These are phyloP conservation scores for Candida palmyrensis DNA, from an alignment of 805 yeast species.

Conservation along the genomic window DNA sequence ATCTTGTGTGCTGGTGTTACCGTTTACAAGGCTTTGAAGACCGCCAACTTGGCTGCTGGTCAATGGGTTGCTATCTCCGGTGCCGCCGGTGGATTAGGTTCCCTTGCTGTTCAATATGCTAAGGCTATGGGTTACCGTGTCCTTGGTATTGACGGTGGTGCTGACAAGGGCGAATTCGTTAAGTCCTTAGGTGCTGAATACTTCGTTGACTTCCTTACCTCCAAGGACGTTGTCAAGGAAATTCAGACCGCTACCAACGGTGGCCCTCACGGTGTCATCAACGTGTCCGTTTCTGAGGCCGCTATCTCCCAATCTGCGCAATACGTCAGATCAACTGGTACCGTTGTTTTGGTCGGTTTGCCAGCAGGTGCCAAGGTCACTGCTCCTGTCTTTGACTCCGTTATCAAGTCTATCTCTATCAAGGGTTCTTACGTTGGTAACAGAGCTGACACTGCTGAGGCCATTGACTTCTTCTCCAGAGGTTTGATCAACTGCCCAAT, in stretches of 20 bases:
- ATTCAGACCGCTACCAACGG: slow-evolving; percentile 46
- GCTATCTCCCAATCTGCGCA: slow-evolving; percentile 45
- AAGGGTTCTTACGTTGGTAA: slow-evolving; percentile 42
- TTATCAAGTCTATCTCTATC: slow-evolving; percentile 33
- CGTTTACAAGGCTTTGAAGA: slow-evolving; percentile 62
- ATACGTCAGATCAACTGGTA: slow-evolving; percentile 37
- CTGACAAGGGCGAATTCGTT: slow-evolving; percentile 54
- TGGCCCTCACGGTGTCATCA: slow-evolving; percentile 52
- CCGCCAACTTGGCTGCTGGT: slow-evolving; percentile 54
- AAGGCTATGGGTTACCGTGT: slow-evolving; percentile 68
- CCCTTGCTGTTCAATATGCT: slow-evolving; percentile 72
- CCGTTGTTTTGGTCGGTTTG: slow-evolving; percentile 41
- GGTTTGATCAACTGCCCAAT: slow-evolving; percentile 40
- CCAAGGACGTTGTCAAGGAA: slow-evolving; percentile 47
- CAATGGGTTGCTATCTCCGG: slow-evolving; percentile 75
- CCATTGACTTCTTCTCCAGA: slow-evolving; percentile 39
- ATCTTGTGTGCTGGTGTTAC: slow-evolving; percentile 66
- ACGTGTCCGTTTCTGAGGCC: slow-evolving; percentile 47
- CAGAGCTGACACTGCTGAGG: slow-evolving; percentile 43
- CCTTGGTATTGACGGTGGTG: slow-evolving; percentile 72
- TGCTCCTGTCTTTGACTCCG: slow-evolving; percentile 36
- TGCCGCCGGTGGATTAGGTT: slow-evolving; percentile 80
- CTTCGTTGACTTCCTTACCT: slow-evolving; percentile 50
- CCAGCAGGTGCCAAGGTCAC: slow-evolving; percentile 40
- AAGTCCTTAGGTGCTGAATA: slow-evolving; percentile 59